Evolutionary conservation across 768 basidiomycete species (phyloP).

Genomic region (Pleurotus giganteus): DNA sequence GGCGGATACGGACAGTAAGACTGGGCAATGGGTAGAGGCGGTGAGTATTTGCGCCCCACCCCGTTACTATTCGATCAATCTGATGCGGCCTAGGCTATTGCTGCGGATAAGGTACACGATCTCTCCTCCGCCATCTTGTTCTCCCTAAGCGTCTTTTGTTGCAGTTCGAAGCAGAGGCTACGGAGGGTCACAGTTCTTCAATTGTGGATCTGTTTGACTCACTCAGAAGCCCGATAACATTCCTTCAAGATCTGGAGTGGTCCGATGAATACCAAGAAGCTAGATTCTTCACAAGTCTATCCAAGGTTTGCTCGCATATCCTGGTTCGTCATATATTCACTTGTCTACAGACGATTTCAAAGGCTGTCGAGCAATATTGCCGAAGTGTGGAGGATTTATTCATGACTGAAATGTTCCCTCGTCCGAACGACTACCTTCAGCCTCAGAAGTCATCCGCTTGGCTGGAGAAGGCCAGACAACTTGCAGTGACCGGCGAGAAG

Average conservation of each 20-base stretch:
- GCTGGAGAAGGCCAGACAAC: constrained; percentile 81
- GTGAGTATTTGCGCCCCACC: constrained; percentile 42
- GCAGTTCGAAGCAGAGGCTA: constrained; percentile 76
- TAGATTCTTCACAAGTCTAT: constrained; percentile 82
- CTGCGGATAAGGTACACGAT: constrained; percentile 68
- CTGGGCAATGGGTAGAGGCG: constrained; percentile 90
- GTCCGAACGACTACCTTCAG: constrained; percentile 72
- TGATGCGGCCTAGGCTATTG: constrained; percentile 56
- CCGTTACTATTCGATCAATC: background rate
- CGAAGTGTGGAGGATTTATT: constrained; percentile 84
- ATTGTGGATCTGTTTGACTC: constrained; percentile 97
- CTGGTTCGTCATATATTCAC: background rate
- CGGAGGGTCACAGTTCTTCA: constrained; percentile 90
- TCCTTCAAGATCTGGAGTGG: constrained; percentile 90
- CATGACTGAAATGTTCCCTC: constrained; percentile 93
- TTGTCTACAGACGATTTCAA: constrained; percentile 75
- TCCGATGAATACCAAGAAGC: constrained; percentile 87
- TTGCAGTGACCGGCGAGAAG: constrained; percentile 78
- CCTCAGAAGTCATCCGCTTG: constrained; percentile 87
- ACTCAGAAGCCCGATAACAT: constrained; percentile 83
- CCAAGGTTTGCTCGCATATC: constrained; percentile 66
- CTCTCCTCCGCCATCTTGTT: background rate
- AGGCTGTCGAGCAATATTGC: constrained; percentile 91
- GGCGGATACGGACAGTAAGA: constrained; percentile 83
- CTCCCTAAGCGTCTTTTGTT: constrained; percentile 4